Evolutionary conservation across 1,284 basidiomycete genomes (phyloP), one percentile per base, ranked within the genome.

Genomic region (Cystobasidium sp.): DNA sequence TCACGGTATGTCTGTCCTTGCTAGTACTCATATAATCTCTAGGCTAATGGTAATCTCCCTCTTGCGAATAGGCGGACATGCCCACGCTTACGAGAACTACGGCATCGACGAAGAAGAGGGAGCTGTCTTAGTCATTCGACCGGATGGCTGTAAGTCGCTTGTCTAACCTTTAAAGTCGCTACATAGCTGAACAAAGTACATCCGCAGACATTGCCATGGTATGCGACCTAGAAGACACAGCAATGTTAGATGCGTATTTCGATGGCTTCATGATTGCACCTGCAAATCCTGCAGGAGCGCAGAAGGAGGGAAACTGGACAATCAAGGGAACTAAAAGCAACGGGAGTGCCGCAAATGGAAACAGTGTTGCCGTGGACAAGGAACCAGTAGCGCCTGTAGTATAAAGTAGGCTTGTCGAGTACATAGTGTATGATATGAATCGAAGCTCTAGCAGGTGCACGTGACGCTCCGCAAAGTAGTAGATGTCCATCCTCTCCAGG

Each of bases 11-110:
- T 16, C 18, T 39, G n/a, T 12, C 14, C 8, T 22, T 14, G n/a
- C n/a, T 18, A 18, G 18, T 22, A 22, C 16, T 24, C 7, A n/a
- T 39, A 12, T 56, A 20, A 9, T 12, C n/a, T 9, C 43, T 14
- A 49, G 37, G 47, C 71, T 74, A 31, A 66, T 7, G 24, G 1
- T 10, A 20, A 24, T 24, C 1, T 1, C n/a, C 44, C 16, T 12
- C 22, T 14, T 39, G 4, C 22, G 4, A n/a, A 12, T 24, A 74
- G 72, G 76, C 46, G 82, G 82, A 46, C 79, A 82, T 67, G 81
- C 81, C 49, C 77, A 81, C n/a, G 80, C 81, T 9, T 83, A 83
- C 78, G 78, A 79, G 56, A 77, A 79, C 16, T 83, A 81, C 75
- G 82, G 82, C 44, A 81, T 83, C 68, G 75, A 79, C 43, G 78